Evolutionary conservation across 78 protist species (phyloP).

Genomic region (Polysphondylium violaceum): DNA sequence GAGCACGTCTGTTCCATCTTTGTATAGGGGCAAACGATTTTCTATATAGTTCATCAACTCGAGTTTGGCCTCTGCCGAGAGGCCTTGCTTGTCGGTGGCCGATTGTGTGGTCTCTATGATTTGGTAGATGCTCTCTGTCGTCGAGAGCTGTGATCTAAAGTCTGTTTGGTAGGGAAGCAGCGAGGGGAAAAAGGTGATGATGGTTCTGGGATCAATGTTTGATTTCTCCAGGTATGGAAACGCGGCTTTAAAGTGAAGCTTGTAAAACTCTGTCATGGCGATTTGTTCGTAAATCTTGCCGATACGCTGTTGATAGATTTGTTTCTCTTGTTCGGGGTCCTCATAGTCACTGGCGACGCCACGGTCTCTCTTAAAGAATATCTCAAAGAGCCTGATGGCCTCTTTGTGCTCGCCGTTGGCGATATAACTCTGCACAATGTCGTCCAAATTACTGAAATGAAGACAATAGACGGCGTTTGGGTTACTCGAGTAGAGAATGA

Average conservation of each 20-base stretch:
- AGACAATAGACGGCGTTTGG: conserved; percentile 38
- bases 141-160: neutral
- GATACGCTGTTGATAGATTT: conserved; percentile 5
- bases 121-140: neutral
- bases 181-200: conserved; percentile 17
- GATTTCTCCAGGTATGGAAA: conserved; percentile 11
- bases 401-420: conserved; percentile 59
- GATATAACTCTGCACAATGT: conserved; percentile 3
- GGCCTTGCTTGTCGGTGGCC: neutral
- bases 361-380: conserved; percentile 15
- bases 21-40: neutral
- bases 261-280: conserved; percentile 34
- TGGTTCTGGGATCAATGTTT: conserved; percentile 16
- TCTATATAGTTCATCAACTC: conserved; percentile 1
- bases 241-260: conserved; percentile 16
- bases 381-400: conserved; percentile 58
- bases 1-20: conserved; percentile 1
- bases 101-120: neutral
- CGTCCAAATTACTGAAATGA: conserved; percentile 25
- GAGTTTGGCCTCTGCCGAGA: conserved; percentile 5
- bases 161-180: conserved; percentile 15
- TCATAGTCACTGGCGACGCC: conserved; percentile 8
- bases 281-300: conserved; percentile 44
- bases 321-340: conserved; percentile 46
- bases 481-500: neutral